A percentile compares a stretch with the other conserved stretches of the same genome.
phyloP scores from a whole-genome alignment of 2,329 filamentous ascomycete genomes.

The Fusarium dlaminii region DNA sequence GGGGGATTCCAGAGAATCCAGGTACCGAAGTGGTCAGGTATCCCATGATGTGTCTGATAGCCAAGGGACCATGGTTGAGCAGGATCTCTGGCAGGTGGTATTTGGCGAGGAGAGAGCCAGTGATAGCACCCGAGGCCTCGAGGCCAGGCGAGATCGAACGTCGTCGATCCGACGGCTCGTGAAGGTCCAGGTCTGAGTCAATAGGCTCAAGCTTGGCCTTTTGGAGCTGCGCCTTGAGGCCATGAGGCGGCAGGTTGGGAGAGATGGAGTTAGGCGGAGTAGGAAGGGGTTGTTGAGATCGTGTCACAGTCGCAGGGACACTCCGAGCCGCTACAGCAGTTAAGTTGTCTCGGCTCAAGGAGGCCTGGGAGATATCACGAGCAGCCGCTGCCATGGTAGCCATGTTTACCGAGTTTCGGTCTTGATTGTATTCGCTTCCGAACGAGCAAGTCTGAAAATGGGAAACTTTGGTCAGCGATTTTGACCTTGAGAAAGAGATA shows the following conservation, averaged over 20 bases:
- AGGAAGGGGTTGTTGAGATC: constrained; percentile 72
- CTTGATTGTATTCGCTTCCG: constrained; percentile 54
- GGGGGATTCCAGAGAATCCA: constrained; percentile 88
- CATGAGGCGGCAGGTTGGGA: constrained; percentile 83
- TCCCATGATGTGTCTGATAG: constrained; percentile 95
- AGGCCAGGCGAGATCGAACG: constrained; percentile 59
- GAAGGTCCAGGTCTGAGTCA: constrained; percentile 89
- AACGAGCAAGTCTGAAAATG: constrained; percentile 54
- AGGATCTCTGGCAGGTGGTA: constrained; percentile 92
- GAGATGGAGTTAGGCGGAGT: constrained; percentile 97
- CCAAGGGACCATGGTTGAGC: constrained; percentile 86
- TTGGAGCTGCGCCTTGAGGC: constrained; percentile 74
- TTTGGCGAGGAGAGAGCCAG: constrained; percentile 84
- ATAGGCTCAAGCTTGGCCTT: constrained; percentile 70
- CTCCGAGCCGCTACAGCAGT: constrained; percentile 75
- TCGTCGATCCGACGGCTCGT: constrained; percentile 60
- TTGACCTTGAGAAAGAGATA: neutral
- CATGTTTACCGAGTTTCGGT: constrained; percentile 60
- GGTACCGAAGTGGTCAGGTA: constrained; percentile 93
- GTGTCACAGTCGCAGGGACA: constrained; percentile 68
- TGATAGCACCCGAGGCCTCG: constrained; percentile 85
- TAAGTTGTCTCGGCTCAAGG: constrained; percentile 73
- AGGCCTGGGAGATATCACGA: constrained; percentile 73
- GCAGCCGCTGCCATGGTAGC: constrained; percentile 73
- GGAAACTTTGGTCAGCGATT: constrained; percentile 28